Conservation (phyloP, 2,329 filamentous ascomycete species). For the Beauveria scarabaeidicola region DNA sequence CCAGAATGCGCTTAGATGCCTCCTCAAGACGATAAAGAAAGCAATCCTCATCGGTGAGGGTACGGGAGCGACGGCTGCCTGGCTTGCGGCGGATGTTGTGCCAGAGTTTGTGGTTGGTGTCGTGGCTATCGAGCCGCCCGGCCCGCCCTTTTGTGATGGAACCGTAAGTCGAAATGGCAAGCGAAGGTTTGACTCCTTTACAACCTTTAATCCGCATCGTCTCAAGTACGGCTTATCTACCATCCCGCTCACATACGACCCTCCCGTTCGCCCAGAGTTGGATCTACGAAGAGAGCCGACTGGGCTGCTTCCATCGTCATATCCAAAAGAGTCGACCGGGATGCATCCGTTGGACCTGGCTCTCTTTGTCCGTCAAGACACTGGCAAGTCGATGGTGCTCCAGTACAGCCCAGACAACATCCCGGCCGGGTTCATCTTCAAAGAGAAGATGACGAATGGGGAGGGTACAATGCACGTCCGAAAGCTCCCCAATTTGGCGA, state of each 20-base stretch:
- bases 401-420: not conserved
- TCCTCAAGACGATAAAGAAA: slow-evolving; percentile 34
- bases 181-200: slow-evolving; percentile 16
- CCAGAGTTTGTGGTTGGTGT: slow-evolving; percentile 40
- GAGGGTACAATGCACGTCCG: slow-evolving; percentile 16
- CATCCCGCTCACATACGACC: slow-evolving; percentile 33
- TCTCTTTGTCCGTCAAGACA: not conserved
- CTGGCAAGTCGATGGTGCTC: not conserved
- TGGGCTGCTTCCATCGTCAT: not conserved
- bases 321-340: too few species aligned
- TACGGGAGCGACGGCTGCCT: slow-evolving; percentile 37
- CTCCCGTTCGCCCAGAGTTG: slow-evolving; percentile 17
- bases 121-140: slow-evolving; percentile 43
- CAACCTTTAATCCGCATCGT: slow-evolving; percentile 20
- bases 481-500: slow-evolving; percentile 38
- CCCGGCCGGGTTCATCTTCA: not conserved
- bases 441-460: not conserved
- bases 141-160: slow-evolving; percentile 37
- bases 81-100: slow-evolving; percentile 38
- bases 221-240: slow-evolving; percentile 33
- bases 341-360: slow-evolving; percentile 4
- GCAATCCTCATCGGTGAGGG: slow-evolving; percentile 42
- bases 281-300: not conserved
- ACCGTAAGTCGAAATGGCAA: not conserved
- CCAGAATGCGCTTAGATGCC: slow-evolving; percentile 28